These are phyloP conservation scores for Fraxinus greggii DNA, from an alignment of 305 asterid species.

Conservation along the genomic window DNA sequence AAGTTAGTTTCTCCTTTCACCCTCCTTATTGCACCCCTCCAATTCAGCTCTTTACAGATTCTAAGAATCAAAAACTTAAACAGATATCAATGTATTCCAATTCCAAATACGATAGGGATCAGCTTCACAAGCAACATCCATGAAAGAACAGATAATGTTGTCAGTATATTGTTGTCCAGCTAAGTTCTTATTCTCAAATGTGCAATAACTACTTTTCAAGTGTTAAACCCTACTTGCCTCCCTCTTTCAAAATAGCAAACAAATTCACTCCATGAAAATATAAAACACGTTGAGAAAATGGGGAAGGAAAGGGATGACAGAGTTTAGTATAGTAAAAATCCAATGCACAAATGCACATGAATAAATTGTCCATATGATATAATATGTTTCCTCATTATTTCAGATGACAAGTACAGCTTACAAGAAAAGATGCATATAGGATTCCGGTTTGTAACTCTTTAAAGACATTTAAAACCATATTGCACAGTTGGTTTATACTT, in stretches of 20 bases:
- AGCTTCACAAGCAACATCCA: neutral
- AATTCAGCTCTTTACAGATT: neutral
- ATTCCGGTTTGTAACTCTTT: neutral
- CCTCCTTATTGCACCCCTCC: neutral
- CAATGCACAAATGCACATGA: neutral
- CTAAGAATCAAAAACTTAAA: neutral
- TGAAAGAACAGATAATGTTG: neutral
- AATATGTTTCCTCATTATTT: neutral
- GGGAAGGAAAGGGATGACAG: neutral
- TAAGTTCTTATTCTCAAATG: neutral
- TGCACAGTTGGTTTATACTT: neutral
- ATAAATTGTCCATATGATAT: neutral
- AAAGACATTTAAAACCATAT: neutral
- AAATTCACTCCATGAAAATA: neutral
- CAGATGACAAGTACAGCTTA: neutral
- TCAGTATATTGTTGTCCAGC: neutral
- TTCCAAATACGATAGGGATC: neutral
- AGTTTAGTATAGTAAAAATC: neutral
- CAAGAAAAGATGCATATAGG: neutral
- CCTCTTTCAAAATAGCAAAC: neutral
- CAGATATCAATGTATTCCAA: neutral
- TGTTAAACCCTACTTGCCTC: neutral
- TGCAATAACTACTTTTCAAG: neutral
- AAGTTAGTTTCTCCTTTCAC: neutral
- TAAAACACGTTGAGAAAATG: neutral